Conservation (phyloP, 371 early-diverging fungal species). For the Mucor irregularis region DNA sequence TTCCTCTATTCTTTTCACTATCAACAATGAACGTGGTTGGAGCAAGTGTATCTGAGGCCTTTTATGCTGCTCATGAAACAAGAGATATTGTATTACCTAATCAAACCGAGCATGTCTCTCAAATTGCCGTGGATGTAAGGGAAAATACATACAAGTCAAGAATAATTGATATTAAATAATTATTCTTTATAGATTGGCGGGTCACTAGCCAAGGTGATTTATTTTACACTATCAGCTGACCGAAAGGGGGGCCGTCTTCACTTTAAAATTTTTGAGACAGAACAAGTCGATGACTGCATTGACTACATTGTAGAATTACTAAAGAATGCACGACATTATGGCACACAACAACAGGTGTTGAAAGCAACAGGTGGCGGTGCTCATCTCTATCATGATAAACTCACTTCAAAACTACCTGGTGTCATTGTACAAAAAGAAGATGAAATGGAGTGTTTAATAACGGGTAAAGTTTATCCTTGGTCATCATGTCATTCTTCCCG, state of each 20-base stretch:
- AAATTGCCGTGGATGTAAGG: conserved; percentile 89
- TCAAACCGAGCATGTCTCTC: conserved; percentile 79
- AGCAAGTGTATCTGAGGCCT: conserved; percentile 68
- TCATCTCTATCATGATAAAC: conserved; percentile 64
- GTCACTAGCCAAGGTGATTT: conserved; percentile 92
- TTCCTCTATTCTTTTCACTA: background rate
- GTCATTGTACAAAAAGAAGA: conserved; percentile 80
- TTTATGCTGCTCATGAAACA: conserved; percentile 54
- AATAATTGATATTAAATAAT: background rate
- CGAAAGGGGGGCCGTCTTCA: conserved; percentile 84
- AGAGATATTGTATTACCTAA: conserved; percentile 87
- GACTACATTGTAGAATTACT: conserved; percentile 76
- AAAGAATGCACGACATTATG: conserved; percentile 40
- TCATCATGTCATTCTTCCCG: background rate
- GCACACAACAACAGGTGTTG: conserved; percentile 43
- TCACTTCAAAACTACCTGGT: conserved; percentile 47
- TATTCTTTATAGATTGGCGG: conserved; percentile 75
- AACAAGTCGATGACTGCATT: conserved; percentile 85
- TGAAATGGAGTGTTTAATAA: conserved; percentile 85
- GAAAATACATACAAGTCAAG: too few species aligned
- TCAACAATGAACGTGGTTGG: conserved; percentile 61
- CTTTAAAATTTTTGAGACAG: conserved; percentile 93
- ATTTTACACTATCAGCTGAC: conserved; percentile 64
- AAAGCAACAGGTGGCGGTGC: conserved; percentile 88
- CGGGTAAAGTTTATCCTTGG: conserved; percentile 44